Evolutionary conservation across 768 basidiomycete genomes (phyloP).

Genomic region (Rhodotorula diobovata): DNA sequence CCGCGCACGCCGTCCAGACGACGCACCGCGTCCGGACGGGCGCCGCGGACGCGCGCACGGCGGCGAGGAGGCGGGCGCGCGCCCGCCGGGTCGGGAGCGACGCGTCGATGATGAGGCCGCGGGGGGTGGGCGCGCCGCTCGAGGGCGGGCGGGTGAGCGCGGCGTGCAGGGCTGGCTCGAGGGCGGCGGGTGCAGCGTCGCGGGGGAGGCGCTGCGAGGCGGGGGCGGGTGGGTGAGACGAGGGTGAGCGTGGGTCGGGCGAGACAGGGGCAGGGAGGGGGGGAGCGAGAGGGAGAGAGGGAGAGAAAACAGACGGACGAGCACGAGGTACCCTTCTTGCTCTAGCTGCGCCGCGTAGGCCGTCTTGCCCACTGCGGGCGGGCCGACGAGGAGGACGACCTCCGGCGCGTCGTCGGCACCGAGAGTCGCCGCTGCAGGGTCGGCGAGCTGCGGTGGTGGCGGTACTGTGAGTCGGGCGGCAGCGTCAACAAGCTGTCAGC

Average conservation of each 20-base stretch:
- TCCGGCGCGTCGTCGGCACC: slow-evolving; percentile 43
- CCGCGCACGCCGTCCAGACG: not conserved
- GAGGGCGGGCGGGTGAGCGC: not conserved
- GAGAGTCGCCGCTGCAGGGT: not conserved
- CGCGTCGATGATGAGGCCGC: not conserved
- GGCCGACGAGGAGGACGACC: slow-evolving; percentile 61
- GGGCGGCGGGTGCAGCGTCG: not conserved
- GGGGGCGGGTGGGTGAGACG: not conserved
- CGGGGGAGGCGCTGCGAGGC: not conserved
- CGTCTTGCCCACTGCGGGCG: slow-evolving; percentile 67
- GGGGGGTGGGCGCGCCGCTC: too few species aligned
- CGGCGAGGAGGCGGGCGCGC: not conserved
- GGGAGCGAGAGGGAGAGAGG: not conserved
- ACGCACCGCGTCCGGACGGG: not conserved
- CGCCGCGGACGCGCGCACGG: not conserved
- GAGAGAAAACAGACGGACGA: not conserved
- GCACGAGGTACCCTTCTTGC: not conserved
- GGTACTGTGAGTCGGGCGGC: too few species aligned
- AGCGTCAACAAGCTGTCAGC: not conserved
- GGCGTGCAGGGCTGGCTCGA: not conserved
- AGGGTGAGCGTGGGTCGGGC: not conserved
- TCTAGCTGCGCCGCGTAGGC: slow-evolving; percentile 45
- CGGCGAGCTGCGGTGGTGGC: not conserved
- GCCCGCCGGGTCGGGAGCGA: not conserved
- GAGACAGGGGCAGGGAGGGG: not conserved